Conservation (phyloP, 2,329 filamentous ascomycete genomes). For the Drechslerella stenobrocha region DNA sequence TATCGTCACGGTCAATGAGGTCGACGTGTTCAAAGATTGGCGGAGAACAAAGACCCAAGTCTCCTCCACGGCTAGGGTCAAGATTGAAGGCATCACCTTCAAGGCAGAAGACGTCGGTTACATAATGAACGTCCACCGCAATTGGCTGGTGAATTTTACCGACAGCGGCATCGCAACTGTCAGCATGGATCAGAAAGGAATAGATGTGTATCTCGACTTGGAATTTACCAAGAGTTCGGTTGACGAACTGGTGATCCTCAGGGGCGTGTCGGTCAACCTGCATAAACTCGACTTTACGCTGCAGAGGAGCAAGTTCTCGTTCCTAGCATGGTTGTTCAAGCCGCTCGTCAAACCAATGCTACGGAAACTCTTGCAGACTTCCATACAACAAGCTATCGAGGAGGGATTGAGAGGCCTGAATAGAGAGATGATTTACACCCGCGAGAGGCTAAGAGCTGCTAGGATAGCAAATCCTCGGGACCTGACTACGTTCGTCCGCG, state of each 20-base stretch:
- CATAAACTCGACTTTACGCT: slow-evolving; percentile 84
- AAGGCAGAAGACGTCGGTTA: slow-evolving; percentile 86
- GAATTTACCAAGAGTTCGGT: slow-evolving; percentile 77
- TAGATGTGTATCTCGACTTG: slow-evolving; percentile 82
- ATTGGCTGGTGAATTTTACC: slow-evolving; percentile 71
- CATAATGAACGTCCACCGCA: slow-evolving; percentile 75
- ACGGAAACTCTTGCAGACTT: slow-evolving; percentile 74
- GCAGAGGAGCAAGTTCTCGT: slow-evolving; percentile 72
- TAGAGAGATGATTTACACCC: slow-evolving; percentile 80
- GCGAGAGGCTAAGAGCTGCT: slow-evolving; percentile 82
- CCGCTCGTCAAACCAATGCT: slow-evolving; percentile 80
- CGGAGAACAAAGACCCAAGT: slow-evolving; percentile 69
- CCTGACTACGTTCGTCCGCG: slow-evolving; percentile 77
- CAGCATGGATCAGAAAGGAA: slow-evolving; percentile 78
- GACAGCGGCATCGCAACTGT: slow-evolving; percentile 87
- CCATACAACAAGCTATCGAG: slow-evolving; percentile 72
- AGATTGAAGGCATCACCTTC: slow-evolving; percentile 78
- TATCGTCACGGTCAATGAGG: slow-evolving; percentile 79
- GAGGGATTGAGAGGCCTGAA: slow-evolving; percentile 74
- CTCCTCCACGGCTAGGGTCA: slow-evolving; percentile 74
- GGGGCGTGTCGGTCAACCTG: slow-evolving; percentile 74
- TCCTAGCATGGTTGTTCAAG: slow-evolving; percentile 79
- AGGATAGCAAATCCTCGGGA: slow-evolving; percentile 79
- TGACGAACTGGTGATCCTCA: slow-evolving; percentile 79
- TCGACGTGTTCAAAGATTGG: slow-evolving; percentile 79